A percentile compares a stretch with the other conserved stretches of the same genome.
Conservation (phyloP, 140 eudicot species). For the Erigeron philadelphicus region DNA sequence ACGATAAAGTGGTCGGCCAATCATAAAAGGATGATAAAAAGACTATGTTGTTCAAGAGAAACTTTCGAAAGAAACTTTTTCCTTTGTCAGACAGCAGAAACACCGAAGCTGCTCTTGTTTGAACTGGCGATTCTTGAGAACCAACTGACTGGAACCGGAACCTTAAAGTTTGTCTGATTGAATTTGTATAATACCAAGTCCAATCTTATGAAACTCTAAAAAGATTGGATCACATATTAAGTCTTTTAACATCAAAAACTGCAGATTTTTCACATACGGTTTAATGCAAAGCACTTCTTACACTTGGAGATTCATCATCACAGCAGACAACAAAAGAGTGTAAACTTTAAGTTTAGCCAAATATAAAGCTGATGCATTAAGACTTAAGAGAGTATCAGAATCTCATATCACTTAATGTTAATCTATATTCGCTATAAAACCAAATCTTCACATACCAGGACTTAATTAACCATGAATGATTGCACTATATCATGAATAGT, state of each 20-base stretch:
- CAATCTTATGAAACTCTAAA: slow-evolving; percentile 80
- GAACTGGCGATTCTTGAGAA: slow-evolving; percentile 53
- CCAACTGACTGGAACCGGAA: slow-evolving; percentile 43
- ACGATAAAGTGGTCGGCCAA: background rate
- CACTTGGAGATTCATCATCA: slow-evolving; percentile 92
- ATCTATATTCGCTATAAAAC: no score
- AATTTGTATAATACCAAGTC: slow-evolving; percentile 75
- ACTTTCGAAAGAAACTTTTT: slow-evolving; percentile 76
- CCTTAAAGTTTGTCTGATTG: slow-evolving; percentile 34
- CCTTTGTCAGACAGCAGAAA: slow-evolving; percentile 89
- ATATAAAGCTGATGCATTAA: background rate
- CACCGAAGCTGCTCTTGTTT: slow-evolving; percentile 89
- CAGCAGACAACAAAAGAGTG: slow-evolving; percentile 12
- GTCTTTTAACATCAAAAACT: slow-evolving; percentile 90
- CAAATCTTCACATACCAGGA: no score
- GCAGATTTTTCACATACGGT: slow-evolving; percentile 89
- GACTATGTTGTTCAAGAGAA: slow-evolving; percentile 50
- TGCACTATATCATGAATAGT: no score
- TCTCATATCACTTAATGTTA: no score
- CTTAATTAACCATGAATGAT: no score
- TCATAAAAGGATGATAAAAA: background rate
- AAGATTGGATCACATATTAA: slow-evolving; percentile 97
- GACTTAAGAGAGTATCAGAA: no score
- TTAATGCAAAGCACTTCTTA: slow-evolving; percentile 88
- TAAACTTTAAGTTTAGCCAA: slow-evolving; percentile 3